Base-by-base conservation (phyloP, 1,284 basidiomycete species). In the Rhodotorula sp. region DNA sequence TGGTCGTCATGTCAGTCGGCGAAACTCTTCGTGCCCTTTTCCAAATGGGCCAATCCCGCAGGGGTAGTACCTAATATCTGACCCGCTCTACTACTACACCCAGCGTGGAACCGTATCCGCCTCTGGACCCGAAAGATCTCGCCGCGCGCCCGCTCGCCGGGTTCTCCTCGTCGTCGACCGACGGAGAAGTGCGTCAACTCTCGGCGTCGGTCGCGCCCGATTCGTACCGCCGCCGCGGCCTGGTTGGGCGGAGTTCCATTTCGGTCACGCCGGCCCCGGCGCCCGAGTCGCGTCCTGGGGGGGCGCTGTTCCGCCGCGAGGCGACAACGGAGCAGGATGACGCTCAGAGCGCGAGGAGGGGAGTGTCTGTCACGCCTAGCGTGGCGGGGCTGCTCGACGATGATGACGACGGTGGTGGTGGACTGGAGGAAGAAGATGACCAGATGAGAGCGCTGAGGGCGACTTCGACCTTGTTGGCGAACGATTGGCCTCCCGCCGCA, bases 91-190 rank as follows among this genome's bases (percentile, higher is more conserved):
- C 26, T 2, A 1, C 26, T 2, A 1, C 10, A 34, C 16, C 23
- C 71, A 76, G 74, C 43, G 63, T 76, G 65, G 74, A 76, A 52
- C 74, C 74, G 21, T 76, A 70, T 49, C 74, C 74, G 6, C 58
- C 72, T 1, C 62, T 76, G 23, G 16, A 66, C 26, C 48, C 66
- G 12, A n/a, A 52, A 18, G 64, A 62, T 47, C 65, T 63, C 43
- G 23, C 38, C 38, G 38, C 47, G 26, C 54, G 38, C 60, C 60
- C 64, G 2, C 47, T 55, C 26, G 16, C 54, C 26, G 55, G n/a
- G 55, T 56, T 8, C 58, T 49, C 31, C 48, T 49, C 7, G 10
- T 43, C 38, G 38, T 43, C 38, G 38, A 43, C 38, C 38, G 38
- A 43, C 8, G 38, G 10, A 38, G 73, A 75, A 49, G 50, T 75